phyloP scores from a whole-genome alignment of 2,329 filamentous ascomycete species.

The Botryosphaeria agaves region DNA sequence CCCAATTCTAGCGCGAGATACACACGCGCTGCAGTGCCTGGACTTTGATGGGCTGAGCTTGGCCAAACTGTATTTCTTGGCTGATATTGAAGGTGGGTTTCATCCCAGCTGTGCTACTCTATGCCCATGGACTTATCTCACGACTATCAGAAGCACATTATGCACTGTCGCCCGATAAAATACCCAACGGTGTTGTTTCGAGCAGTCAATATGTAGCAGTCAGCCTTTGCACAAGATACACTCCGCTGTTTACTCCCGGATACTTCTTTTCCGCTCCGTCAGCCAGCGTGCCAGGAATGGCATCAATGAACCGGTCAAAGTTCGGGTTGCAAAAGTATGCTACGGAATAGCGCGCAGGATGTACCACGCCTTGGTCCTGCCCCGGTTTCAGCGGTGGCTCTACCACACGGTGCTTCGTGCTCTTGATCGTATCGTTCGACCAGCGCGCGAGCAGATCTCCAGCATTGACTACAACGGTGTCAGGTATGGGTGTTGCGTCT shows the following conservation, averaged over 20 bases:
- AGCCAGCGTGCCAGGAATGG: slow-evolving; percentile 62
- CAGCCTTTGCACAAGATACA: slow-evolving; percentile 66
- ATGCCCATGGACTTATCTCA: too few species aligned
- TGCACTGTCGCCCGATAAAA: too few species aligned
- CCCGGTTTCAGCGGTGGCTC: slow-evolving; percentile 46
- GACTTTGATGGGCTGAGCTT: too few species aligned
- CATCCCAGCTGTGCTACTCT: too few species aligned
- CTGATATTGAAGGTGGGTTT: too few species aligned
- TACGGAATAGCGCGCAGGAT: slow-evolving; percentile 71
- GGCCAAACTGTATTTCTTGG: too few species aligned
- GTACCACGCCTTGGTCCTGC: slow-evolving; percentile 32
- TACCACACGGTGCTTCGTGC: slow-evolving; percentile 77
- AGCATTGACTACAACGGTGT: slow-evolving; percentile 75
- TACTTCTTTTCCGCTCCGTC: slow-evolving; percentile 71
- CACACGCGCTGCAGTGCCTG: too few species aligned
- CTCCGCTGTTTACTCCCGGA: slow-evolving; percentile 54
- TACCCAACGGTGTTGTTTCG: background rate
- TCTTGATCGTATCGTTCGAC: slow-evolving; percentile 85
- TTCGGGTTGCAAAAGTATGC: slow-evolving; percentile 91
- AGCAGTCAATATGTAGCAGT: slow-evolving; percentile 41
- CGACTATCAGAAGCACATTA: too few species aligned
- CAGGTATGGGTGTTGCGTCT: slow-evolving; percentile 64
- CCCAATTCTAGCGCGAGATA: too few species aligned
- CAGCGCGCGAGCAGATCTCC: slow-evolving; percentile 74
- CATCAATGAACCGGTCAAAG: slow-evolving; percentile 57